A percentile compares a stretch with the other conserved stretches of the same genome.
These are phyloP conservation scores for Casuarina equisetifolia DNA, from an alignment of 306 rosid genomes.

Conservation along the genomic window DNA sequence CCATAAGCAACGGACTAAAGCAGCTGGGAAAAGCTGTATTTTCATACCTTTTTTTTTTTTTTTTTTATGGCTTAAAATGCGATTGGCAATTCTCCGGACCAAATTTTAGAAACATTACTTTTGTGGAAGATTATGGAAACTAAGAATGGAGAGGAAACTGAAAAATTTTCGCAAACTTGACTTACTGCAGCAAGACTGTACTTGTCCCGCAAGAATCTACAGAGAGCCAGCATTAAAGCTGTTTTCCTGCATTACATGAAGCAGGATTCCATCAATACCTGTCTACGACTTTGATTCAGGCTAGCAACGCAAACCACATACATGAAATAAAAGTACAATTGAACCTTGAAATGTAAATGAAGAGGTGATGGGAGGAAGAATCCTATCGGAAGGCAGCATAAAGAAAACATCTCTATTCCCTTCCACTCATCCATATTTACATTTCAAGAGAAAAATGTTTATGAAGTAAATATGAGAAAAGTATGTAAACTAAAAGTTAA, in stretches of 20 bases:
- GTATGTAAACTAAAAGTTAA: neutral
- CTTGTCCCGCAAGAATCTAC: slow-evolving; percentile 66
- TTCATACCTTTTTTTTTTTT: neutral
- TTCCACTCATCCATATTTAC: neutral
- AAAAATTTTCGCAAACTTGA: slow-evolving; percentile 11
- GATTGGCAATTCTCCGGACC: neutral
- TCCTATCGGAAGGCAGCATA: neutral
- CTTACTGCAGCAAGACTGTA: slow-evolving; percentile 97
- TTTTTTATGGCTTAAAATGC: neutral
- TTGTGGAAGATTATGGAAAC: neutral
- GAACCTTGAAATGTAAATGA: neutral
- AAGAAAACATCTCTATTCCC: neutral
- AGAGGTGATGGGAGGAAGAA: neutral
- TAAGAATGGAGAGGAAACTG: neutral
- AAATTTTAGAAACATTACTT: neutral
- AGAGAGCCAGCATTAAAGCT: slow-evolving; percentile 90
- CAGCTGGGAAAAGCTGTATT: neutral
- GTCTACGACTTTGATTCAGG: neutral
- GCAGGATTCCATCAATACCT: slow-evolving; percentile 15
- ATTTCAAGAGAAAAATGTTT: neutral
- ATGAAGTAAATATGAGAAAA: neutral
- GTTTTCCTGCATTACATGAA: slow-evolving; percentile 63
- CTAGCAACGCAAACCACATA: neutral
- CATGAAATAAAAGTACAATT: neutral
- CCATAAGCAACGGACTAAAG: neutral